phyloP scores from a whole-genome alignment of 2,329 filamentous ascomycete genomes.

The Colletotrichum liriopes region DNA sequence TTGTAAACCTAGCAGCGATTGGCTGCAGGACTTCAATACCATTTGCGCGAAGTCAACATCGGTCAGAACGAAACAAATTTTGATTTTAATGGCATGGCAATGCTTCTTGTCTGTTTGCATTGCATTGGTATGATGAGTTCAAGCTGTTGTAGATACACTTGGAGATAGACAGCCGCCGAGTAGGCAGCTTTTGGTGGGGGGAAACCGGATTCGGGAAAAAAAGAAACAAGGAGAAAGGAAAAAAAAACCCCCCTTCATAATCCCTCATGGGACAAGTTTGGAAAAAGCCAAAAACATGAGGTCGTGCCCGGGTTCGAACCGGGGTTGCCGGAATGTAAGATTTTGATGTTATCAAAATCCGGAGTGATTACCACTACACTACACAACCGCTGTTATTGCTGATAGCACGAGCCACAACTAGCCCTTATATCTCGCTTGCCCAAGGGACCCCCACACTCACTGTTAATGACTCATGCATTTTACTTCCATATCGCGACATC shows the following conservation, averaged over 20 bases:
- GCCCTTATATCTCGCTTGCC: neutral
- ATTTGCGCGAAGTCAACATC: neutral
- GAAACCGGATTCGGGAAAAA: too few relatives aligned
- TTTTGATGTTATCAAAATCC: conserved; percentile 40
- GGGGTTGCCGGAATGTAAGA: conserved; percentile 38
- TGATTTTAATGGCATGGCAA: neutral
- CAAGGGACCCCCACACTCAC: too few relatives aligned
- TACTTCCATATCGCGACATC: too few relatives aligned
- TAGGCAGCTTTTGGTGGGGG: too few relatives aligned
- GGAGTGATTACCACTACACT: conserved; percentile 44
- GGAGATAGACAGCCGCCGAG: too few relatives aligned
- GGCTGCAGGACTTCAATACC: neutral
- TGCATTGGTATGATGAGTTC: too few relatives aligned
- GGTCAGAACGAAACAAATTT: neutral
- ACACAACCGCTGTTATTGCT: conserved; percentile 25
- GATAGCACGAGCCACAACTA: neutral
- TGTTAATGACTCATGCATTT: neutral
- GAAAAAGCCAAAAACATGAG: conserved; percentile 6
- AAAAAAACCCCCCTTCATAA: fast-evolving
- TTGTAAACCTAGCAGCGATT: conserved; percentile 18
- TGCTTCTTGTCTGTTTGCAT: neutral
- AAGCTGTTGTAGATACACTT: too few relatives aligned
- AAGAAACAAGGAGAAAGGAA: neutral
- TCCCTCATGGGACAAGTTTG: too few relatives aligned
- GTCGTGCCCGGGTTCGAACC: conserved; percentile 43